Conservation (phyloP, 352 stramenopile species). For the Phytophthora foliorum region DNA sequence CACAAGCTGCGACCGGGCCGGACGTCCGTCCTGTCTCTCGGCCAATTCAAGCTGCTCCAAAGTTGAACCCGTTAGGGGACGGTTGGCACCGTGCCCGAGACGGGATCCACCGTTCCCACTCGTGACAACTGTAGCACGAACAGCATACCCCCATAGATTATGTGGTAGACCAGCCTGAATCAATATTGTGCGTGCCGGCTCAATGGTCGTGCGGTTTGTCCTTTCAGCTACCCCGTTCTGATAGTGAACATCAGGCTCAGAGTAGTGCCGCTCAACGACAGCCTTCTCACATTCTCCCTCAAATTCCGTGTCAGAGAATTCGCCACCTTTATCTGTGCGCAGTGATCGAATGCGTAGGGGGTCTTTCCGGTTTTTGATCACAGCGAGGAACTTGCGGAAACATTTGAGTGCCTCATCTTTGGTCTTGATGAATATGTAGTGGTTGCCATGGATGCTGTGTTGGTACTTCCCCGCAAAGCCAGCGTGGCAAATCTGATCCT, state of each 20-base stretch:
- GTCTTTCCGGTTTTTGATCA: slow-evolving; percentile 3
- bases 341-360: neutral
- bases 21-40: no score
- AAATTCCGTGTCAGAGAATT: slow-evolving; percentile 11
- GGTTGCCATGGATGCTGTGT: slow-evolving; percentile 7
- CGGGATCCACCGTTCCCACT: no score
- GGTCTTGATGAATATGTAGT: slow-evolving; percentile 3
- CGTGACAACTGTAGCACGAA: no score
- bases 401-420: neutral
- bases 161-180: no score
- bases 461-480: slow-evolving; percentile 8
- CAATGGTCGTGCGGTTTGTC: no score
- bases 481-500: slow-evolving; percentile 14
- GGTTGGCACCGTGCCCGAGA: no score
- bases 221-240: slow-evolving; percentile 13
- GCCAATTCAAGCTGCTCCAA: no score
- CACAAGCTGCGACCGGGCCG: no score
- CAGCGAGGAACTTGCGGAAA: neutral
- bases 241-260: slow-evolving; percentile 12
- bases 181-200: no score
- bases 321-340: slow-evolving; percentile 11
- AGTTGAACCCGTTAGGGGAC: no score
- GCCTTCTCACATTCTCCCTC: neutral
- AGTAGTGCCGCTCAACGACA: slow-evolving; percentile 8
- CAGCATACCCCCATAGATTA: no score